Percentiles rank a stretch among this genome's conserved stretches.
Conservation (phyloP, 495 filamentous ascomycete species). For the Hypoxylon intermedium region DNA sequence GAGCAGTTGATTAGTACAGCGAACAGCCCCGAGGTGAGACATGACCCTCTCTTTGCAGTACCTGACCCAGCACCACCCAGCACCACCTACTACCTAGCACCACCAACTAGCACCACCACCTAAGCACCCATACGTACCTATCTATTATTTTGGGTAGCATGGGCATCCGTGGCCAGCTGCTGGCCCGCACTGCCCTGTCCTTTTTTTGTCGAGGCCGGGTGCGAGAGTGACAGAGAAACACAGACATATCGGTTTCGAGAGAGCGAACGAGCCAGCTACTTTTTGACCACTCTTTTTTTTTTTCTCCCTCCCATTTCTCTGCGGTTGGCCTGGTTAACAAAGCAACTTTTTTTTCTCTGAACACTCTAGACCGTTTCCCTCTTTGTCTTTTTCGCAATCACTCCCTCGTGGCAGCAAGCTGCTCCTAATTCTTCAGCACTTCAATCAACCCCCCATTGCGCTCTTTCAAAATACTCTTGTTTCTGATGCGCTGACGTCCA, state of each 20-base stretch:
- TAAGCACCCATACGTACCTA: neutral
- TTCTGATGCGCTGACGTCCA: constrained; percentile 43
- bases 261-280: constrained; percentile 36
- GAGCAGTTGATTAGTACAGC: constrained; percentile 23
- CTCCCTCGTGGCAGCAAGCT: constrained; percentile 44
- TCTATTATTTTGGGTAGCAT: constrained; percentile 45
- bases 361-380: constrained; percentile 32
- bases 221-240: constrained; percentile 23
- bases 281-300: constrained; percentile 40
- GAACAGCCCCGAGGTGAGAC: constrained; percentile 45
- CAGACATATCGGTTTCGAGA: constrained; percentile 29
- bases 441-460: constrained; percentile 36
- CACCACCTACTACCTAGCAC: constrained; percentile 21
- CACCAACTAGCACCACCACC: neutral
- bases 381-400: constrained; percentile 38
- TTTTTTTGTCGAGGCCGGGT: constrained; percentile 30
- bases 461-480: constrained; percentile 42
- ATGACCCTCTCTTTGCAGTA: constrained; percentile 27
- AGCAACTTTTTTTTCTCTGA: constrained; percentile 31
- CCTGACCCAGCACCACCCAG: constrained; percentile 11
- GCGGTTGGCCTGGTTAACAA: constrained; percentile 44
- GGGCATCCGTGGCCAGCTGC: constrained; percentile 43
- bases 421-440: constrained; percentile 36
- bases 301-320: constrained; percentile 31
- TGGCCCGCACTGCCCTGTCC: constrained; percentile 47